Evolutionary conservation across 1,284 basidiomycete genomes (phyloP), one percentile per base, ranked within the genome.

Genomic region (Paramarasmius palmivorus): DNA sequence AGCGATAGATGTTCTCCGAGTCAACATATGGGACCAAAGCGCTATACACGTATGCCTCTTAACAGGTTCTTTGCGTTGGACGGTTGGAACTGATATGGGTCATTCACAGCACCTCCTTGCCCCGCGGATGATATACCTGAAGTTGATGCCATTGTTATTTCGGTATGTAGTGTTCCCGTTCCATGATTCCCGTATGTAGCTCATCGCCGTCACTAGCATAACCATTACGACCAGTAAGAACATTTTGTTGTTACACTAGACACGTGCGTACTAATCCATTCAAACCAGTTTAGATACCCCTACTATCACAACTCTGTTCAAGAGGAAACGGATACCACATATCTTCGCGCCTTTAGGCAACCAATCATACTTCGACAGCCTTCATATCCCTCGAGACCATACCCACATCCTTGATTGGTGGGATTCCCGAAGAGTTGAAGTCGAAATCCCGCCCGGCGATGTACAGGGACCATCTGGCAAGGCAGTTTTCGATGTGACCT

Each of bases 401-500:
- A 72, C 81, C 15, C 78, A 84, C 56, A 79, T 80, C 61, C 71
- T 88, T 57, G 88, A 90, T 68, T 91, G 88, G 88, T 89, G 87
- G 84, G 81, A 86, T 17, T 68, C 71, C 15, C 68, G 74, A 26
- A 65, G 72, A 22, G 58, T 82, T 45, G 61, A 70, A n/a, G 65
- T 78, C 42, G 61, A 69, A 8, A 59, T 76, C 52, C 62, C 6
- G 29, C 7, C 6, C 12, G 12, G 29, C 12, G 12, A 32, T 32
- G 29, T 12, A n/a, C 66, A 29, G 55, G 59, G 38, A 58, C 57
- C 17, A 49, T 35, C 38, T n/a, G 55, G 49, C 9, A 49, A 40
- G 48, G 25, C 59, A 20, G 47, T 59, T 2, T 65, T 73, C 26
- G 70, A 73, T 50, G 34, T 79, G 4, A 70, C 71, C 10, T 73